A percentile compares a stretch with the other conserved stretches of the same genome.
These are phyloP conservation scores for Aspergillus sp. DNA, from an alignment of 2,329 filamentous ascomycete species.

Conservation along the genomic window DNA sequence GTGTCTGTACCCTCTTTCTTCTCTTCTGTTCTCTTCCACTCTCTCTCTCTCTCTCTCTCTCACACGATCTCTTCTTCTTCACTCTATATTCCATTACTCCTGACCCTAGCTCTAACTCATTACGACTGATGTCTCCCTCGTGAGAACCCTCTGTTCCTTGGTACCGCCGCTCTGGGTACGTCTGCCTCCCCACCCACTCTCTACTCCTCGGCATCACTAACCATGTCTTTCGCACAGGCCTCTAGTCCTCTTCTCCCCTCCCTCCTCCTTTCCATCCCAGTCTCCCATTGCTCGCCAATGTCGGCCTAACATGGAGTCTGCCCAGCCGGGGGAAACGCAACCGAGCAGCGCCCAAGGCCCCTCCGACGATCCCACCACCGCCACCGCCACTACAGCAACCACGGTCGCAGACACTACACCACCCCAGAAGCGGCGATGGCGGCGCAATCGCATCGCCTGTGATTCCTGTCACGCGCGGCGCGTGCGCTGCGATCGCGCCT, in stretches of 20 bases:
- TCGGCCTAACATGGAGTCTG: constrained; percentile 29
- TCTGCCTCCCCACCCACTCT: too few species aligned
- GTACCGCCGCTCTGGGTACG: too few species aligned
- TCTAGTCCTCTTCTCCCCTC: neutral
- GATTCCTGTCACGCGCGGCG: constrained; percentile 93
- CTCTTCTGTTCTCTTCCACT: neutral
- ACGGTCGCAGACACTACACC: neutral
- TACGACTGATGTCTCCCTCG: too few species aligned
- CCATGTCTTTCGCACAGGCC: neutral
- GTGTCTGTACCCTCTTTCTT: neutral
- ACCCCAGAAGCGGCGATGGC: constrained; percentile 34
- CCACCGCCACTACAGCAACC: constrained; percentile 3
- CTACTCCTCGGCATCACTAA: neutral
- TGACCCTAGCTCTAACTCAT: too few species aligned
- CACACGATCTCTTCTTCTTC: neutral
- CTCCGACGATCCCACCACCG: constrained; percentile 10
- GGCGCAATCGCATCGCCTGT: constrained; percentile 59
- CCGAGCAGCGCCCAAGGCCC: constrained; percentile 12
- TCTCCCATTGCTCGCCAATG: constrained; percentile 19
- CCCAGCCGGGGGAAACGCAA: constrained; percentile 27
- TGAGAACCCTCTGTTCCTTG: too few species aligned
- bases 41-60: neutral
- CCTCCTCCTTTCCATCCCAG: neutral
- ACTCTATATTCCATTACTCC: neutral
- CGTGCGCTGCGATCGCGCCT: constrained; percentile 89